Evolutionary conservation across 2,329 filamentous ascomycete genomes (phyloP).

Genomic region (Sphaerulina vaccinii): DNA sequence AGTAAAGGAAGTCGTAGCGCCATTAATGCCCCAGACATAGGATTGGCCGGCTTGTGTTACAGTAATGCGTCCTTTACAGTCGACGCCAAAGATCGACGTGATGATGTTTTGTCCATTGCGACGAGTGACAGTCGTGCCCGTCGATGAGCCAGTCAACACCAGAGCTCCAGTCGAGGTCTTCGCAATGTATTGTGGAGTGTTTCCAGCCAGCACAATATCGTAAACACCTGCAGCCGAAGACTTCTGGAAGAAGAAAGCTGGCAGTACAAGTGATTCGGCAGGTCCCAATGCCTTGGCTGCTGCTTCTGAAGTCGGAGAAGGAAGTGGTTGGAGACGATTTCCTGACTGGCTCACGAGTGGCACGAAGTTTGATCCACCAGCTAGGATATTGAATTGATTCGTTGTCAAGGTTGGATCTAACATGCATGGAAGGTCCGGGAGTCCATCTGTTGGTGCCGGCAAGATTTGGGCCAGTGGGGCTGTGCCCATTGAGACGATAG

Average conservation of each 20-base stretch:
- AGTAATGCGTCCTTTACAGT: slow-evolving; percentile 12
- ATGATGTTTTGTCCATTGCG: slow-evolving; percentile 4
- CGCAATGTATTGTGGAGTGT: slow-evolving; percentile 9
- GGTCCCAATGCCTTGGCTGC: slow-evolving; percentile 13
- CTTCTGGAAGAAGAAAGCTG: slow-evolving; percentile 11
- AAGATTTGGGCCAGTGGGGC: not conserved
- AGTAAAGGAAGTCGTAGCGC: not conserved
- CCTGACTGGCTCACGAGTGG: slow-evolving; percentile 3
- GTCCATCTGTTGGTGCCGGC: not conserved
- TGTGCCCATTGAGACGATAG: slow-evolving; percentile 4
- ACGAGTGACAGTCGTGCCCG: not conserved
- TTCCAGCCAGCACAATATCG: slow-evolving; percentile 10
- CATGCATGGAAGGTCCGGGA: not conserved
- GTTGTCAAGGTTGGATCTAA: not conserved
- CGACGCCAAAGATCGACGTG: slow-evolving; percentile 11
- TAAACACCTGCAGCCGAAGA: slow-evolving; percentile 3
- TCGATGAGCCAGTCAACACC: slow-evolving; percentile 5
- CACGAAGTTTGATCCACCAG: not conserved
- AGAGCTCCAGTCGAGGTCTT: slow-evolving; percentile 7
- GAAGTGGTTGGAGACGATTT: not conserved
- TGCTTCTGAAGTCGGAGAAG: slow-evolving; percentile 12
- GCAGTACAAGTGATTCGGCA: not conserved
- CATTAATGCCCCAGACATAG: slow-evolving; percentile 8
- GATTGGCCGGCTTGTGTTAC: slow-evolving; percentile 3
- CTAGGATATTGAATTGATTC: slow-evolving; percentile 9